Evolutionary conservation across 2,329 filamentous ascomycete genomes (phyloP).

Genomic region (Ceratocystis eucalypticola): DNA sequence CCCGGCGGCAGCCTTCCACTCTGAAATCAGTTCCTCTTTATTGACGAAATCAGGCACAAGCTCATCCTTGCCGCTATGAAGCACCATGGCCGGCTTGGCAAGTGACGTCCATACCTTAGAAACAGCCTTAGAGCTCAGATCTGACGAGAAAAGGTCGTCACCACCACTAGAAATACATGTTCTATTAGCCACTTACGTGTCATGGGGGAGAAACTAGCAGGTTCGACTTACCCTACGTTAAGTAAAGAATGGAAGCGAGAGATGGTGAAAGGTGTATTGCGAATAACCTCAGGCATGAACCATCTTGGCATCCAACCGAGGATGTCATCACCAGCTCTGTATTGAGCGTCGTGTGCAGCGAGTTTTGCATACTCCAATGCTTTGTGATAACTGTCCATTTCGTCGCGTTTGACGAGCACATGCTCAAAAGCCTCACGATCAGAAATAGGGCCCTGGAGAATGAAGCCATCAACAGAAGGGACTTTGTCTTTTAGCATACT

Average conservation of each 20-base stretch:
- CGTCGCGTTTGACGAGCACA: slow-evolving; percentile 26
- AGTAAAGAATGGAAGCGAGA: slow-evolving; percentile 40
- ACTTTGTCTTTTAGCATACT: slow-evolving; percentile 30
- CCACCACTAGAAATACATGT: slow-evolving; percentile 39
- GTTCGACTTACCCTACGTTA: slow-evolving; percentile 34
- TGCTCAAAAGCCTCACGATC: slow-evolving; percentile 53
- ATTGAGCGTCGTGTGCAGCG: slow-evolving; percentile 1
- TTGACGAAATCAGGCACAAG: slow-evolving; percentile 46
- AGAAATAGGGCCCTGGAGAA: slow-evolving; percentile 67
- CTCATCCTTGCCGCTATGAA: slow-evolving; percentile 55
- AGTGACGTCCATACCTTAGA: slow-evolving; percentile 50
- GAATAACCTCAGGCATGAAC: slow-evolving; percentile 30
- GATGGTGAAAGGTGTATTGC: slow-evolving; percentile 36
- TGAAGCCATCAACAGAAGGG: slow-evolving; percentile 55
- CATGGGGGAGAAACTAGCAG: not conserved
- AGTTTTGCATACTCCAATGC: slow-evolving; percentile 35
- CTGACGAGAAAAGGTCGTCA: slow-evolving; percentile 77
- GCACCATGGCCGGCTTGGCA: slow-evolving; percentile 46
- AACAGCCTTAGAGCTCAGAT: slow-evolving; percentile 47
- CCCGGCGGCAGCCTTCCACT: slow-evolving; percentile 40
- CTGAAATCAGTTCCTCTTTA: slow-evolving; percentile 41
- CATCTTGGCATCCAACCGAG: slow-evolving; percentile 41
- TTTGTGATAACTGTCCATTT: slow-evolving; percentile 31
- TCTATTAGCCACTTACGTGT: not conserved
- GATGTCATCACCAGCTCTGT: slow-evolving; percentile 42